Evolutionary conservation across 106 monocot genomes (phyloP), one percentile per base, ranked within the genome.

Genomic region (Dioscorea zingiberensis): DNA sequence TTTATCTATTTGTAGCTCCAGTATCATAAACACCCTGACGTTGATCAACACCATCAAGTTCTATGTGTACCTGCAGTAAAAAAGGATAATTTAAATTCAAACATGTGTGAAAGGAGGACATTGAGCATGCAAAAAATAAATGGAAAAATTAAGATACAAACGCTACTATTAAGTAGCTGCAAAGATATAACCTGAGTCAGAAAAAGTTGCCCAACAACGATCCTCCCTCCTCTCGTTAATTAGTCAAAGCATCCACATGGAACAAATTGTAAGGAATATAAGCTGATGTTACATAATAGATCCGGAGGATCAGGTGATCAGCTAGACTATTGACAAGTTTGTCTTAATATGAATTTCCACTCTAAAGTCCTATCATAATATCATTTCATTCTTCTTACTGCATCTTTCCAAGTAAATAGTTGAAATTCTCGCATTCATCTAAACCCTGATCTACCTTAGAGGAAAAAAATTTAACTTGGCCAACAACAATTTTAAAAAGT

Each of bases 1-100:
- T 32, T 23, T 28, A 92, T 92, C 89, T 98, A 69, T 98, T 98
- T 64, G 97, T 93, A 38, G 97, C 92, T 73, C 97, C 97, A 64
- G 92, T 84, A 18, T 93, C 86, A 78, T 77, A 90, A 63, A 98
- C 92, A 69, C 92, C 97, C 53, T 71, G 74, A 13, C 92, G 68
- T 24, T 92, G 71, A 69, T 84, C 89, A 65, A 88, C 88, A 63
- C 97, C 97, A 78, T 92, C 97, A 27, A 98, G 77, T 73, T 98
- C 97, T 65, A 86, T 73, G 27, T 90, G 86, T 23, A 90, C 55
- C 90, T 92, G 77, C 65, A 80, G 25, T 73, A 45, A 66, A 27
- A 74, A 55, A 44, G 23, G 44, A 29, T 7, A 58, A 21, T 7
- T 22, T 48, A 49, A 21, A 63, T n/a, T n/a, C n/a, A n/a, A n/a